phyloP scores from a whole-genome alignment of 495 filamentous ascomycete genomes.

The Penicillium paxilli region DNA sequence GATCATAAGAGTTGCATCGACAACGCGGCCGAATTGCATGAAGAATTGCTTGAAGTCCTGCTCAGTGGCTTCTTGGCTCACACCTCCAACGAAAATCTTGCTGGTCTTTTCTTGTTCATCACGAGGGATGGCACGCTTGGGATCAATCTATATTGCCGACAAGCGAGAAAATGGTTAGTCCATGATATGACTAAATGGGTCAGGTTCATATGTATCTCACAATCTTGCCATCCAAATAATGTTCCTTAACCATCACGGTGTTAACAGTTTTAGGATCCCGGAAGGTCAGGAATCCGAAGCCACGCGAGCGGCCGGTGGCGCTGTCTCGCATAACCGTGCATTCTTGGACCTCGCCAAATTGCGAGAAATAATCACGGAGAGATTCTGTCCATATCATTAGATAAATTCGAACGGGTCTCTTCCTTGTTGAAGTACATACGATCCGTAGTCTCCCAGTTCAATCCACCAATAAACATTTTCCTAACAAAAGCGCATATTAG shows the following conservation, averaged over 20 bases:
- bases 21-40: constrained; percentile 90
- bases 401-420: not conserved
- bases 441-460: constrained; percentile 99
- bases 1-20: constrained; percentile 99
- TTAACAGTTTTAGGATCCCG: constrained; percentile 96
- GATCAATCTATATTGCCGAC: constrained; percentile 77
- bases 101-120: constrained; percentile 97
- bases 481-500: constrained; percentile 48
- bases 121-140: constrained; percentile 94
- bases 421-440: constrained; percentile 55
- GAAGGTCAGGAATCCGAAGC: constrained; percentile 97
- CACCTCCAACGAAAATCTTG: constrained; percentile 98
- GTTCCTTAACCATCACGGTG: constrained; percentile 99
- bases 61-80: constrained; percentile 95
- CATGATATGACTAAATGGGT: too few species aligned
- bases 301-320: constrained; percentile 87
- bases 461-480: constrained; percentile 99
- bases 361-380: constrained; percentile 96
- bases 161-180: too few species aligned
- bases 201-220: constrained; percentile 58
- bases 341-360: constrained; percentile 95
- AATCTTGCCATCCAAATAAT: constrained; percentile 97
- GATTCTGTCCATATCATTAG: constrained; percentile 62
- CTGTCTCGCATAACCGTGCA: constrained; percentile 98
- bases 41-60: constrained; percentile 96